Evolutionary conservation across 1,139 yeast species (phyloP).

Genomic region (Pichia sp.): DNA sequence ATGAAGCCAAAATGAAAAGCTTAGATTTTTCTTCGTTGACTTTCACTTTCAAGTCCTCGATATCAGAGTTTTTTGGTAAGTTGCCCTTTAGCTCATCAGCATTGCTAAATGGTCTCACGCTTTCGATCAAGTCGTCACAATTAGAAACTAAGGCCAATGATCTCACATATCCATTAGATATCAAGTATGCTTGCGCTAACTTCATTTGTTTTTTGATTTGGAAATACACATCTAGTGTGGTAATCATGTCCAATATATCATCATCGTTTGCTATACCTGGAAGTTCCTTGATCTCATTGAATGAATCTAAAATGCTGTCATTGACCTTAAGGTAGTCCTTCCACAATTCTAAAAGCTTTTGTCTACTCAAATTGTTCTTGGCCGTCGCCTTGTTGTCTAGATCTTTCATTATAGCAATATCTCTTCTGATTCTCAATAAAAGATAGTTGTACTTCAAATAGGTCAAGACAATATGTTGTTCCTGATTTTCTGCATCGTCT

Average conservation of each 20-base stretch:
- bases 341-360: slow-evolving; percentile 34
- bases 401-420: slow-evolving; percentile 43
- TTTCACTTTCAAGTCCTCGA: slow-evolving; percentile 32
- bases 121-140: slow-evolving; percentile 33
- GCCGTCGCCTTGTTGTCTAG: slow-evolving; percentile 12
- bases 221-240: slow-evolving; percentile 45
- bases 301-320: slow-evolving; percentile 44
- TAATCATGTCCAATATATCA: slow-evolving; percentile 52
- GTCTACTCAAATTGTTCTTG: slow-evolving; percentile 23
- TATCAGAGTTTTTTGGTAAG: slow-evolving; percentile 36
- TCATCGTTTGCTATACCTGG: slow-evolving; percentile 93
- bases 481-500: slow-evolving; percentile 55
- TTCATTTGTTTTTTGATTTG: slow-evolving; percentile 39
- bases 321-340: slow-evolving; percentile 49
- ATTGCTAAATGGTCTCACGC: slow-evolving; percentile 16
- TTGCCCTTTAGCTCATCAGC: slow-evolving; percentile 21
- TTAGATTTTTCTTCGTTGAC: slow-evolving; percentile 36
- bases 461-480: slow-evolving; percentile 70
- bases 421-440: slow-evolving; percentile 69
- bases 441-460: slow-evolving; percentile 67
- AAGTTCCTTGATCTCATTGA: slow-evolving; percentile 61
- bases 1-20: slow-evolving; percentile 50
- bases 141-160: slow-evolving; percentile 47
- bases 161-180: slow-evolving; percentile 44
- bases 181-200: slow-evolving; percentile 48